Evolutionary conservation across 192 early-diverging fungal genomes (phyloP).

Genomic region (Thamnidium elegans): DNA sequence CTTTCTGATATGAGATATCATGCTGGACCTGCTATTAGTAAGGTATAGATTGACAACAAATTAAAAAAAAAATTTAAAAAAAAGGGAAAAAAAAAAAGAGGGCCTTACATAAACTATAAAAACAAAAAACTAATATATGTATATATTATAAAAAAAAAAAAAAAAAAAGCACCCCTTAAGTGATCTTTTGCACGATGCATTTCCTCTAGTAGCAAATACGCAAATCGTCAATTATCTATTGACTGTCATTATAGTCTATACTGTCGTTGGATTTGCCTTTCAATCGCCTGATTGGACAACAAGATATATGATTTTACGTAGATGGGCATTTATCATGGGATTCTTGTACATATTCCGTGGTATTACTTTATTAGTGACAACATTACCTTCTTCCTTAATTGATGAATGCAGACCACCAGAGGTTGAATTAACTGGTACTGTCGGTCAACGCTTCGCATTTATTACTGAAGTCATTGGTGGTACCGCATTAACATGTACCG

Average conservation of each 20-base stretch:
- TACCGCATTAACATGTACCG: slow-evolving; percentile 50
- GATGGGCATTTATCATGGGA: slow-evolving; percentile 52
- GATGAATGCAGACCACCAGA: slow-evolving; percentile 36
- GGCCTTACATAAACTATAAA: neutral
- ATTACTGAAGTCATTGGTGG: slow-evolving; percentile 48
- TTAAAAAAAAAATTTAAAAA: slow-evolving; percentile 4
- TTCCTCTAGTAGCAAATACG: slow-evolving; percentile 41
- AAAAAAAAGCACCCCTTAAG: slow-evolving; percentile 32
- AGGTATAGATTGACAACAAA: slow-evolving; percentile 13
- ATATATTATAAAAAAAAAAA: neutral
- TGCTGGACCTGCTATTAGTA: neutral
- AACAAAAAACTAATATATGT: neutral
- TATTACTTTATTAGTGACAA: slow-evolving; percentile 55
- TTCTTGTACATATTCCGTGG: slow-evolving; percentile 54
- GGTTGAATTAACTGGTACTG: slow-evolving; percentile 36
- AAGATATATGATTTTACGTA: slow-evolving; percentile 50
- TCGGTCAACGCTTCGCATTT: slow-evolving; percentile 43
- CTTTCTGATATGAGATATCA: slow-evolving; percentile 28
- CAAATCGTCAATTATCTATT: slow-evolving; percentile 55
- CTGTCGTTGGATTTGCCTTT: slow-evolving; percentile 39
- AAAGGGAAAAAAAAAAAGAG: neutral
- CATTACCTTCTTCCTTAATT: slow-evolving; percentile 47
- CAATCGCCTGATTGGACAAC: slow-evolving; percentile 48
- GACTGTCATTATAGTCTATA: slow-evolving; percentile 40
- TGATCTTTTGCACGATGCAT: slow-evolving; percentile 48